Base-by-base conservation (phyloP, 169 alveolate genomes). In the Toxoplasma gondii region DNA sequence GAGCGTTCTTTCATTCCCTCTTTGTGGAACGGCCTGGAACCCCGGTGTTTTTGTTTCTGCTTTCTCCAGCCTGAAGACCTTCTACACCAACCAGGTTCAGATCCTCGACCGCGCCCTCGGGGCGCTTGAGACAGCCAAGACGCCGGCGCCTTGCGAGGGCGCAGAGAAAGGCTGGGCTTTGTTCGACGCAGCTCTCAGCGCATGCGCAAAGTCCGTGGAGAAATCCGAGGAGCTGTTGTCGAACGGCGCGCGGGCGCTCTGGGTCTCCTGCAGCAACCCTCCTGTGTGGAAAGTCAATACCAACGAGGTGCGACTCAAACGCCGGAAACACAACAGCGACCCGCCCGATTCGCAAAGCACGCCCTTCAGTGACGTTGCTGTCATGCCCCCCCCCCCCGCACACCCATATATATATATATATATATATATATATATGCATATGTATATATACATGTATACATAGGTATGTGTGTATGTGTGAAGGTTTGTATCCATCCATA, bases 371-470 rank as follows among this genome's bases (percentile, higher is more conserved):
- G n/a, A n/a, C n/a, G n/a, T 49, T 4, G 12, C 58, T 12, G 22
- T 12, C 12, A 4, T 7, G 58, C 58, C 58, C 4, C 4, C 12
- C 58, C 58, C 58, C 12, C 58, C 4, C 12, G 58, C 58, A 49
- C 58, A 49, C 12, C 12, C 36, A 69, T 69, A n/a, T 69, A n/a
- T 69, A n/a, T 69, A 69, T 87, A 64, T n/a, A 53, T n/a, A 87
- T 54, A 93, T 39, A 64, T 36, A 88, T 38, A 91, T 78, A 34
- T 74, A 70, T 38, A 88, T 58, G 58, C 58, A 86, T 70, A 49
- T 67, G 29, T 67, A 24, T 81, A 83, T 53, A 43, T 29, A 54
- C 41, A 44, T 34, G n/a, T 94, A 41, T 92, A 54, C 70, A 27
- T 88, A 38, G 38, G 67, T 44, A 22, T 82, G 67, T 44, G 58